Evolutionary conservation across 2,329 filamentous ascomycete species (phyloP).

Genomic region (Beauveria rudraprayagi): DNA sequence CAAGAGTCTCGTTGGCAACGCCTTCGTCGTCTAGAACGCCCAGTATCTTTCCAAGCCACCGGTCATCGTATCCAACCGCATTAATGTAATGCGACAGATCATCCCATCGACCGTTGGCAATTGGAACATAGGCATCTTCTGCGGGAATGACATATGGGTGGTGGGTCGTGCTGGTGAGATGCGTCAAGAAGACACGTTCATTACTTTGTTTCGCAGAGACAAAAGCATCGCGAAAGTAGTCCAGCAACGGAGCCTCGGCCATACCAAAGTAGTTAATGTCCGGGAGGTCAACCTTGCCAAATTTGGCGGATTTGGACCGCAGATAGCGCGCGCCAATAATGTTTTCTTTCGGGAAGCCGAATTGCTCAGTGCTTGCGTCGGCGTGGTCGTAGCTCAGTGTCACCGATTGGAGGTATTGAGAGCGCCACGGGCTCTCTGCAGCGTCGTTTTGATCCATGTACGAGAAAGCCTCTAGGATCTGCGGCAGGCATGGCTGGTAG

Average conservation of each 20-base stretch:
- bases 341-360: conserved; percentile 25
- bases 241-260: conserved; percentile 22
- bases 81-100: conserved; percentile 26
- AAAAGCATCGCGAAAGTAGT: conserved; percentile 26
- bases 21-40: conserved; percentile 23
- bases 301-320: conserved; percentile 19
- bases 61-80: conserved; percentile 24
- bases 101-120: conserved; percentile 16
- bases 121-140: conserved; percentile 20
- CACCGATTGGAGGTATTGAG: conserved; percentile 25
- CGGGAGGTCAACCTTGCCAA: conserved; percentile 20
- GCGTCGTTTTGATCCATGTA: conserved; percentile 12
- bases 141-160: conserved; percentile 24
- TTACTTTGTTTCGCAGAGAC: conserved; percentile 20
- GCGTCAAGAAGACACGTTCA: conserved; percentile 26
- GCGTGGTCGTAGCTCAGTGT: conserved; percentile 28
- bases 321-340: conserved; percentile 23
- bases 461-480: conserved; percentile 22
- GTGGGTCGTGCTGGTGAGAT: conserved; percentile 29
- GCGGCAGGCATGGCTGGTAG: conserved; percentile 35
- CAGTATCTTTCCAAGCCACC: conserved; percentile 26
- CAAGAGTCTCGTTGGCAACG: conserved; percentile 25
- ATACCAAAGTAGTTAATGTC: conserved; percentile 29
- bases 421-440: conserved; percentile 23
- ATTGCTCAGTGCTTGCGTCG: conserved; percentile 20